Evolutionary conservation across 1,284 basidiomycete species (phyloP).

Genomic region (Tilletia caries): DNA sequence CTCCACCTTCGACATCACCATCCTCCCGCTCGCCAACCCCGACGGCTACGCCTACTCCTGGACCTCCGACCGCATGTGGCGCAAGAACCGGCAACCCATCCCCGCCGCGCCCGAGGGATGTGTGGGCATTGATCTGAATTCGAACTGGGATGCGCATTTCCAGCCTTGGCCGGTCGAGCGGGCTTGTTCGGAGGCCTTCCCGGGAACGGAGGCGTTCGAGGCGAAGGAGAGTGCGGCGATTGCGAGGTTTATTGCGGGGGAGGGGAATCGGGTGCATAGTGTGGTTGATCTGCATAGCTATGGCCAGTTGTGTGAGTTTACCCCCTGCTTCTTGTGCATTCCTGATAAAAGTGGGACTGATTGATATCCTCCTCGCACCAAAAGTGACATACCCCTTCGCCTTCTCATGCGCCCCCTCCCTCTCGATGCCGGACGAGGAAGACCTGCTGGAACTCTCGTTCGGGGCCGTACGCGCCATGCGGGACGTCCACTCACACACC

Average conservation of each 20-base stretch:
- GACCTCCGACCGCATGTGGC: slow-evolving; percentile 68
- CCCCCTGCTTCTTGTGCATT: slow-evolving; percentile 25
- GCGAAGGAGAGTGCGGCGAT: slow-evolving; percentile 72
- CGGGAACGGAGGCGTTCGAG: slow-evolving; percentile 57
- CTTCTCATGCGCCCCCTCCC: slow-evolving; percentile 63
- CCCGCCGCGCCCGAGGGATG: slow-evolving; percentile 55
- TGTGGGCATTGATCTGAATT: slow-evolving; percentile 68
- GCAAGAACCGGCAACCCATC: slow-evolving; percentile 68
- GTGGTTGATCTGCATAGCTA: slow-evolving; percentile 78
- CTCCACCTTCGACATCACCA: slow-evolving; percentile 66
- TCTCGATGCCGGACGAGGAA: slow-evolving; percentile 71
- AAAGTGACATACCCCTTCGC: slow-evolving; percentile 68
- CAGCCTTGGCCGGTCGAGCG: not conserved
- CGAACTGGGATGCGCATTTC: slow-evolving; percentile 61
- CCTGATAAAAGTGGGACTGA: not conserved
- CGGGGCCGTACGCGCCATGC: slow-evolving; percentile 67
- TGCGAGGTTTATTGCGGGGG: slow-evolving; percentile 66
- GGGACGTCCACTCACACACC: slow-evolving; percentile 61
- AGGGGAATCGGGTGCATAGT: slow-evolving; percentile 58
- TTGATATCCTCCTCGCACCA: not conserved
- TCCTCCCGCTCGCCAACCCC: slow-evolving; percentile 75
- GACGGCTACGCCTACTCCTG: slow-evolving; percentile 74
- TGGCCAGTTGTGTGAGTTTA: slow-evolving; percentile 61
- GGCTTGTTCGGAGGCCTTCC: slow-evolving; percentile 30
- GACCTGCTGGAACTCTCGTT: slow-evolving; percentile 74